Evolutionary conservation across 2,329 filamentous ascomycete genomes (phyloP).

Genomic region (Colletotrichum orchidophilum): DNA sequence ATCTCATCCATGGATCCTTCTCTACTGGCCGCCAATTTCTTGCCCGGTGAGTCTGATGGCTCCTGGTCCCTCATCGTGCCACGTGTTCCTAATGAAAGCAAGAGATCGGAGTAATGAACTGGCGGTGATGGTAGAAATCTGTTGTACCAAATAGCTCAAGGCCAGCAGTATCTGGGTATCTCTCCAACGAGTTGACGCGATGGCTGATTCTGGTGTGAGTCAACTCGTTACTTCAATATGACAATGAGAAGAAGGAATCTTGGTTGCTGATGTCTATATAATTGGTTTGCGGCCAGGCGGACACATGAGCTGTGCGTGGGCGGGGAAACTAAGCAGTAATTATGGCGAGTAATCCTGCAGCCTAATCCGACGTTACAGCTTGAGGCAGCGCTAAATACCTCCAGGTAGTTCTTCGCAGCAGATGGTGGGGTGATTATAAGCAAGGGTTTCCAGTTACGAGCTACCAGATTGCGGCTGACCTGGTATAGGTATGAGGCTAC

Average conservation of each 20-base stretch:
- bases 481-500: neutral
- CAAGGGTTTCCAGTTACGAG: neutral
- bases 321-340: neutral
- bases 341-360: neutral
- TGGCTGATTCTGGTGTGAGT: neutral
- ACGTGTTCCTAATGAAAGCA: accelerated
- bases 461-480: neutral
- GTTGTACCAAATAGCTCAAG: neutral
- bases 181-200: neutral
- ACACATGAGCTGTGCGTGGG: neutral
- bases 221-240: accelerated
- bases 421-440: neutral
- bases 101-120: neutral
- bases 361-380: neutral
- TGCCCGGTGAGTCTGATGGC: neutral
- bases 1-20: neutral
- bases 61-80: neutral
- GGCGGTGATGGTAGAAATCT: neutral
- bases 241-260: neutral
- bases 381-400: neutral
- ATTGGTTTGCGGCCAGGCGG: neutral
- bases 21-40: neutral
- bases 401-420: neutral
- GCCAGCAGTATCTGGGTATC: neutral
- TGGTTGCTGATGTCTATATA: too few relatives aligned